Conservation (phyloP, 768 basidiomycete species). For the Mycena amicta region DNA sequence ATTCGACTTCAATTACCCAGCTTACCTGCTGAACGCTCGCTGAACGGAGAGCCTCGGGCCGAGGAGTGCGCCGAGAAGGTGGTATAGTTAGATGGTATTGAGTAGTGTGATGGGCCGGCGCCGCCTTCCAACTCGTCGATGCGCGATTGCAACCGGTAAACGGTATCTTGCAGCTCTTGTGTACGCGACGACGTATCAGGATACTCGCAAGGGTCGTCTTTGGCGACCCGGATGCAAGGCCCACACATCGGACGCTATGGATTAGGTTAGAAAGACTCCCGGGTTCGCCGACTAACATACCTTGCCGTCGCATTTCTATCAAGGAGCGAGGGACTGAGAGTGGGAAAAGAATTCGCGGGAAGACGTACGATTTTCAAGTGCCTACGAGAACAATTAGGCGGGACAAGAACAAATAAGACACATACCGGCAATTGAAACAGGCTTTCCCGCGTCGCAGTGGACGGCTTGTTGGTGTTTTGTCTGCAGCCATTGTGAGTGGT, state of each 20-base stretch:
- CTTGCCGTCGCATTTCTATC: conserved; percentile 1
- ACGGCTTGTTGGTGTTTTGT: neutral
- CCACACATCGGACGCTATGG: conserved; percentile 32
- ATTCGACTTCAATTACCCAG: neutral
- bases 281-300: neutral
- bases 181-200: conserved; percentile 41
- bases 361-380: neutral
- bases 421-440: neutral
- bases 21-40: neutral
- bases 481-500: neutral
- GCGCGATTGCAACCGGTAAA: conserved; percentile 39
- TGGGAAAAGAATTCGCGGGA: neutral
- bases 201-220: conserved; percentile 48
- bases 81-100: conserved; percentile 19
- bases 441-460: neutral
- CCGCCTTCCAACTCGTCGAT: conserved; percentile 33
- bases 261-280: neutral
- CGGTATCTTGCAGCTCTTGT: conserved; percentile 40
- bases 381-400: neutral
- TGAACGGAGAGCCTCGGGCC: conserved; percentile 7
- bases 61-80: neutral
- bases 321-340: neutral
- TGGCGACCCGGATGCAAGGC: conserved; percentile 40
- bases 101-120: conserved; percentile 26
- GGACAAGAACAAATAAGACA: neutral